A percentile compares a stretch with the other conserved stretches of the same genome.
Conservation (phyloP, 805 yeast species). For the Starmerella vaccinii region DNA sequence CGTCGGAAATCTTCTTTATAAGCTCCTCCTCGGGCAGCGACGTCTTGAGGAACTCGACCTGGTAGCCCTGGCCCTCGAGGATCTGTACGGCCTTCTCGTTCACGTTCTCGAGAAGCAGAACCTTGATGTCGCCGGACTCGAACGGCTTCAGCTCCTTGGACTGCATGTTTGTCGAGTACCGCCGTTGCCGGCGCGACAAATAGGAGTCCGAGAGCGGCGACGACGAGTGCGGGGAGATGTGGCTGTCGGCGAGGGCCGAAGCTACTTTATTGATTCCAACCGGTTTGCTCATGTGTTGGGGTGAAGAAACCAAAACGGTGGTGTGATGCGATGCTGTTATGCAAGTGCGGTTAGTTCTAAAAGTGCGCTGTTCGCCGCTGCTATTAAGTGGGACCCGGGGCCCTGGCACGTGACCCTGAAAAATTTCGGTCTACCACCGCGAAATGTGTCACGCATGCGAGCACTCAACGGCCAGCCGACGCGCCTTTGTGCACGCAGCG, state of each 20-base stretch:
- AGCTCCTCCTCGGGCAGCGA: conserved; percentile 87
- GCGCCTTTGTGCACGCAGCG: too few relatives aligned
- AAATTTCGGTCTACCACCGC: neutral
- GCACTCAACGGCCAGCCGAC: too few relatives aligned
- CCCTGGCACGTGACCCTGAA: neutral
- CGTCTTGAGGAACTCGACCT: conserved; percentile 85
- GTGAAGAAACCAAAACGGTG: too few relatives aligned
- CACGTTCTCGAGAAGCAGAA: conserved; percentile 82
- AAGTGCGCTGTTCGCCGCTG: neutral
- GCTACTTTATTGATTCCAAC: conserved; percentile 25
- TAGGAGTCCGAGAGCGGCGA: conserved; percentile 19
- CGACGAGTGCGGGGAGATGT: conserved; percentile 13
- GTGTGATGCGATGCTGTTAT: too few relatives aligned
- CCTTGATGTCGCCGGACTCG: conserved; percentile 89
- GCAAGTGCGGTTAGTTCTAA: neutral
- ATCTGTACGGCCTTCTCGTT: conserved; percentile 84
- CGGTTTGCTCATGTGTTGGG: conserved; percentile 27
- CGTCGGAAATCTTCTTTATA: conserved; percentile 84
- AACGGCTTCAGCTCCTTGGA: conserved; percentile 82
- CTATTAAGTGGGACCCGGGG: conserved; percentile 1
- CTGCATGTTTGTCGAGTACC: conserved; percentile 19
- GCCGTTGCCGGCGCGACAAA: conserved; percentile 20
- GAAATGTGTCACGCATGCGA: conserved; percentile 1
- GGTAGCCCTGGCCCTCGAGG: conserved; percentile 84
- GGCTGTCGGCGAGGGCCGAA: conserved; percentile 8